Evolutionary conservation across 2,329 filamentous ascomycete species (phyloP), one percentile per base, ranked within the genome.

Genomic region (Calycina herbarum): DNA sequence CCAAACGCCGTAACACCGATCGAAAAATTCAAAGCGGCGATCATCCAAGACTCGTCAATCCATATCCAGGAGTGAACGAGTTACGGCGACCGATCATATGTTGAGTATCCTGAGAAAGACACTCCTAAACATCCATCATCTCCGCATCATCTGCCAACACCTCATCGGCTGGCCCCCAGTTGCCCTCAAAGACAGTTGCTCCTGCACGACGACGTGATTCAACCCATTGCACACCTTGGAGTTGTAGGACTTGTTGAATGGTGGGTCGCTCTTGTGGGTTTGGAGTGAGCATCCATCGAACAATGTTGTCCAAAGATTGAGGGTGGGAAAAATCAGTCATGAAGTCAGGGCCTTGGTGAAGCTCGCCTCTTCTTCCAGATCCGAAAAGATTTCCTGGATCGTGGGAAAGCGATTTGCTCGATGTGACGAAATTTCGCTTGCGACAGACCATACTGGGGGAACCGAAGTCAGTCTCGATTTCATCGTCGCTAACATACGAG

Each of bases 141-240:
- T 77, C 76, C 35, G 74, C 73, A 71, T 77, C 76, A 62, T 76
- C 75, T 27, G 70, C 72, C 31, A 77, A 72, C 38, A 80, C 75
- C 60, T 82, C 77, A 62, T 85, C 82, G n/a, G 81, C 89, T 38
- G 94, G 94, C 3, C 95, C 95, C 91, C 94, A 99, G 76, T 92
- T 95, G 68, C 95, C 95, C 79, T 99, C 95, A 73, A 91, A 99
- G 62, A 99, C 89, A 0, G 93, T 97, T n/a, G 95, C 95, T 57
- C 93, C 92, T 11, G 93, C 92, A 64, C 90, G 88, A 64, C 93
- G 88, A 68, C 93, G 88, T 61, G 82, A 80, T 63, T 88, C 85
- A 38, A 96, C 90, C 91, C 95, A 99, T 67, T 84, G 85, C 62
- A 97, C 84, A 29, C 93, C 92, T 59, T 89, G 87, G 1, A 89